Base-by-base conservation (phyloP, 495 filamentous ascomycete genomes). In the Opeltia flavorubescens region DNA sequence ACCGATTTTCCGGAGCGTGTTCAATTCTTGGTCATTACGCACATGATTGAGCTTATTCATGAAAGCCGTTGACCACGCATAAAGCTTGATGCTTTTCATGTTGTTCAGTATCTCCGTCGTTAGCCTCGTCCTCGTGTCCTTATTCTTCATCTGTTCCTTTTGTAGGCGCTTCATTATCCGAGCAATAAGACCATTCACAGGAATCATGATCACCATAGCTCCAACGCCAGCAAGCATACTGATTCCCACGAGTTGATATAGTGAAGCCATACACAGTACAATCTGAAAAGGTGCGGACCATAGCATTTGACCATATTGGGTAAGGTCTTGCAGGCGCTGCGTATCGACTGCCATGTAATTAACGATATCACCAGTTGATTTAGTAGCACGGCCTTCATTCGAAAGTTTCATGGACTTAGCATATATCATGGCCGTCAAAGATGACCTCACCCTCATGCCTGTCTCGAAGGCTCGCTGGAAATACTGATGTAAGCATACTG, bases 71-170 rank as follows among this genome's bases (percentile, higher is more conserved):
- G 88, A 86, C 93, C 93, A 99, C 35, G 89, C 93, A 66, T 95
- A 99, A 21, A 99, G 76, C 65, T 99, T 96, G 67, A 96, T 96
- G 60, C 84, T 89, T 68, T 96, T 96, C 78, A 96, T 95, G 62
- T 95, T 95, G 72, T 96, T 96, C 57, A 96, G 66, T 50, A 99
- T 96, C 67, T 99, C 93, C 5, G 93, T 91, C 74, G 95, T 94
- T 45, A 99, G 62, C 28, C 89, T 71, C 23, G 91, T 94, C 50
- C 93, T 78, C 6, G 88, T 76, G 56, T 99, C 93, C 64, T 99
- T 99, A 65, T 96, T 96, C 68, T 89, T 94, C 93, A 99, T 99
- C 66, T 99, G 93, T 48, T 75, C 65, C 61, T 95, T 94, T 60
- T 96, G 93, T 42, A 99, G 66, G 20, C 69, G 86, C 66, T 95